Conservation (phyloP, 768 basidiomycete genomes). For the Tricholoma flavovirens region DNA sequence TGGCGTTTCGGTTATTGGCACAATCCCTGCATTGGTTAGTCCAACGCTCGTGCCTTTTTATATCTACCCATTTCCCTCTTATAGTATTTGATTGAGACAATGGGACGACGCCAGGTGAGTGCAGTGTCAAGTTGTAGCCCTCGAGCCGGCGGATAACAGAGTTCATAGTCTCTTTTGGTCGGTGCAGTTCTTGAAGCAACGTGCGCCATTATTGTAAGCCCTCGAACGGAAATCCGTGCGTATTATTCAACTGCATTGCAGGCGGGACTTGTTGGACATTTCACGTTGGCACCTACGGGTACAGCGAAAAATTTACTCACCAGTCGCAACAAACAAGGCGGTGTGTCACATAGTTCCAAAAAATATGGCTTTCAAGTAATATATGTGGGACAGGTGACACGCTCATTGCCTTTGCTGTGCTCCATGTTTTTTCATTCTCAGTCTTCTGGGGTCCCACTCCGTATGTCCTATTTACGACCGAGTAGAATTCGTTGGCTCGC, state of each 20-base stretch:
- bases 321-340: conserved; percentile 49
- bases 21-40: conserved; percentile 58
- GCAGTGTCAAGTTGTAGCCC: background rate
- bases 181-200: conserved; percentile 56
- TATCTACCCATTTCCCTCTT: background rate
- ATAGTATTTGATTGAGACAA: conserved; percentile 58
- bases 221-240: background rate
- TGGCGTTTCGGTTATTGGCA: conserved; percentile 68
- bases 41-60: conserved; percentile 3
- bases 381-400: conserved; percentile 39
- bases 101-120: conserved; percentile 64
- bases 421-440: conserved; percentile 67
- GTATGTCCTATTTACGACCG: conserved; percentile 17
- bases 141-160: background rate
- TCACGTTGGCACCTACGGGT: conserved; percentile 48
- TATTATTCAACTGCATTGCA: conserved; percentile 14
- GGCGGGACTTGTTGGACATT: conserved; percentile 72
- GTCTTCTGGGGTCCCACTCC: conserved; percentile 77
- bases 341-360: conserved; percentile 14
- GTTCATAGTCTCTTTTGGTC: conserved; percentile 51
- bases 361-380: background rate
- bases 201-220: conserved; percentile 55
- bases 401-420: conserved; percentile 70
- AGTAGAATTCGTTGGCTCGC: background rate
- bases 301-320: conserved; percentile 47